Evolutionary conservation across 1,284 basidiomycete genomes (phyloP), one percentile per base, ranked within the genome.

Genomic region (Trichosporon asahii): DNA sequence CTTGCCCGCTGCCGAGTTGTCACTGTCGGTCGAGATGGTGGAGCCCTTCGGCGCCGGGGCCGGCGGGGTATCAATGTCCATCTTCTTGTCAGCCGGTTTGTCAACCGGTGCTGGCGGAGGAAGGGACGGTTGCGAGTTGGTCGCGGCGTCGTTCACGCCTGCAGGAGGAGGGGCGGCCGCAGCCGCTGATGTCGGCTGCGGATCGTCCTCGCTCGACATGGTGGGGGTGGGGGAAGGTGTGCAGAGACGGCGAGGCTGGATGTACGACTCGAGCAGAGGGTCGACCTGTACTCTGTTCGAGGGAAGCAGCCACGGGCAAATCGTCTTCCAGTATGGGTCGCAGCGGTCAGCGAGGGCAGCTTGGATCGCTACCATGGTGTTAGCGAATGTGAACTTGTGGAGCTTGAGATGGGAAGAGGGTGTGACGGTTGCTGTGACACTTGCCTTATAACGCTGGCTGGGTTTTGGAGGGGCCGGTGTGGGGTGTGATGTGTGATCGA

Each of bases 171-270:
- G 12, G 21, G 14, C 21, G 23, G 46, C 25, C n/a, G 63, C 49
- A 44, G 33, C 25, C 44, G 66, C 27, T 46, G 40, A 21, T 8
- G 35, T 60, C 21, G 61, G 67, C 31, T 49, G 66, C 15, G 70
- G 72, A 15, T 73, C 72, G 68, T 73, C 70, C 60, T 73, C 72
- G 69, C 72, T 73, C 46, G 70, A 69, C 72, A 73, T 73, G 60
- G 66, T 71, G 11, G 70, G 72, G 15, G 72, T 71, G 35, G 72
- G 72, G 31, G 72, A 73, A 3, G 69, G 72, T 5, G 66, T 63
- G 60, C 37, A 49, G 29, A 69, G 70, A 29, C 67, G 69, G n/a
- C 49, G 53, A 11, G 68, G 68, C 31, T n/a, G 65, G 57, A 53
- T 68, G 27, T 65, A 67, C 1, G 63, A 65, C 27, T 65, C 37